A percentile compares a stretch with the other conserved stretches of the same genome.
Conservation (phyloP, 1,284 basidiomycete species). For the Porodaedalea pini region DNA sequence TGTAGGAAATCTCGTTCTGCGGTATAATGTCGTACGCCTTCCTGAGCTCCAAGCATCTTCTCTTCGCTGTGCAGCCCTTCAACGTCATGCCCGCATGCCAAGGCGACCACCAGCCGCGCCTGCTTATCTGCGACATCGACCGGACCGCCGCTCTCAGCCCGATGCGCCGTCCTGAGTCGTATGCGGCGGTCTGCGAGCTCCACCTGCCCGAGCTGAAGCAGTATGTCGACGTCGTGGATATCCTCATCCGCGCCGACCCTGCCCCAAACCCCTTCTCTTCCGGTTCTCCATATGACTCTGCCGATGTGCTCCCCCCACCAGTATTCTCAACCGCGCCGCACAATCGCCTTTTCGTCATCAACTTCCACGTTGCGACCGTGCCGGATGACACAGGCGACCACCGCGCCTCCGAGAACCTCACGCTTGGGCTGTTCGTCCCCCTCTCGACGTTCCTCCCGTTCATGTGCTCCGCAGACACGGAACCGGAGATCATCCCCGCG, state of each 20-base stretch:
- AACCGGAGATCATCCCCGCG: slow-evolving; percentile 22
- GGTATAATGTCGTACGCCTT: slow-evolving; percentile 14
- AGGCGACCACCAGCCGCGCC: slow-evolving; percentile 7
- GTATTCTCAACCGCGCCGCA: slow-evolving; percentile 48
- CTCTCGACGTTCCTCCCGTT: slow-evolving; percentile 39
- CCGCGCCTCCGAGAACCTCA: slow-evolving; percentile 23
- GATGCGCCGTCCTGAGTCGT: slow-evolving; percentile 29
- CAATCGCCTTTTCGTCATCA: slow-evolving; percentile 47
- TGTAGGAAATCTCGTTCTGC: slow-evolving; percentile 12
- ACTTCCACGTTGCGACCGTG: slow-evolving; percentile 35
- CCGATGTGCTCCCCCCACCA: slow-evolving; percentile 24
- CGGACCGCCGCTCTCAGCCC: slow-evolving; percentile 1
- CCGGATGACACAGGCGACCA: slow-evolving; percentile 24
- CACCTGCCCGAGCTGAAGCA: slow-evolving; percentile 36
- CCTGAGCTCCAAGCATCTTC: slow-evolving; percentile 6
- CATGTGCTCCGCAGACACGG: slow-evolving; percentile 27
- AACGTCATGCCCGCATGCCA: slow-evolving; percentile 4
- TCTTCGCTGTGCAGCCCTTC: slow-evolving; percentile 19
- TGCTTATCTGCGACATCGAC: slow-evolving; percentile 20
- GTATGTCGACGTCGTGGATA: slow-evolving; percentile 29
- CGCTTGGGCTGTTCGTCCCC: slow-evolving; percentile 45
- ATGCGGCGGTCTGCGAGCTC: slow-evolving; percentile 34
- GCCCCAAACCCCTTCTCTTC: slow-evolving; percentile 41
- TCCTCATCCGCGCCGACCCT: slow-evolving; percentile 57
- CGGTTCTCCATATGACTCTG: background rate